These are phyloP conservation scores for Asterochloris sp. DNA, from an alignment of 139 green algal genomes.

Conservation along the genomic window DNA sequence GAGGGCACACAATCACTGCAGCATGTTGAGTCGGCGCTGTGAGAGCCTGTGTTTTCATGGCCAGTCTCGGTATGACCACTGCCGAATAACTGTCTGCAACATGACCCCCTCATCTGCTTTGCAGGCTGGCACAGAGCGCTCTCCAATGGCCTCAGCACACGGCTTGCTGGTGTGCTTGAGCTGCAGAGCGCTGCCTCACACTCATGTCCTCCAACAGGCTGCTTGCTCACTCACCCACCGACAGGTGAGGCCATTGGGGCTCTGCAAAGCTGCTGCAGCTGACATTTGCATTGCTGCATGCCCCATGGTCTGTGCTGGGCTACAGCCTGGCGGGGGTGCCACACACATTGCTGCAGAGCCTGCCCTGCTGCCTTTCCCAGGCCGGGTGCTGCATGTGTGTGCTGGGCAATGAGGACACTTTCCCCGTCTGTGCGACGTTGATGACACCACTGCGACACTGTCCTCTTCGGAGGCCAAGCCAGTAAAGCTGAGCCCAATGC, in stretches of 20 bases:
- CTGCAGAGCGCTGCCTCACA: background rate
- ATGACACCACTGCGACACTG: slow-evolving; percentile 23
- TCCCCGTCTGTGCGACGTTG: slow-evolving; percentile 41
- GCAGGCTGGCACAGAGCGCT: background rate
- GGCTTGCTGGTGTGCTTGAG: background rate
- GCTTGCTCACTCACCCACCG: too few relatives aligned
- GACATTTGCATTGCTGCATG: too few relatives aligned
- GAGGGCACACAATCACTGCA: background rate
- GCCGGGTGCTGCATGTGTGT: background rate
- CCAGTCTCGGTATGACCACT: background rate
- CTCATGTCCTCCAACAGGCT: background rate
- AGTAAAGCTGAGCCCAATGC: slow-evolving; percentile 21
- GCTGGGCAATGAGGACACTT: slow-evolving; percentile 34
- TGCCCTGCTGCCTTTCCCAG: too few relatives aligned
- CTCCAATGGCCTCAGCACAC: background rate
- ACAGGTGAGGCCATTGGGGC: too few relatives aligned
- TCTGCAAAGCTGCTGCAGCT: too few relatives aligned
- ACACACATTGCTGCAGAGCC: too few relatives aligned
- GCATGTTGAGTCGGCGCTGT: slow-evolving; percentile 9
- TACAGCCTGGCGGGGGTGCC: too few relatives aligned
- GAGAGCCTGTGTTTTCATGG: background rate
- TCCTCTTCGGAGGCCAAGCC: slow-evolving; percentile 10
- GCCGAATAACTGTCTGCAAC: background rate
- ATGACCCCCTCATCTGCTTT: background rate
- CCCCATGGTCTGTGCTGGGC: too few relatives aligned